phyloP scores from a whole-genome alignment of 2,329 filamentous ascomycete genomes.

The Aspergillaceae sp. region DNA sequence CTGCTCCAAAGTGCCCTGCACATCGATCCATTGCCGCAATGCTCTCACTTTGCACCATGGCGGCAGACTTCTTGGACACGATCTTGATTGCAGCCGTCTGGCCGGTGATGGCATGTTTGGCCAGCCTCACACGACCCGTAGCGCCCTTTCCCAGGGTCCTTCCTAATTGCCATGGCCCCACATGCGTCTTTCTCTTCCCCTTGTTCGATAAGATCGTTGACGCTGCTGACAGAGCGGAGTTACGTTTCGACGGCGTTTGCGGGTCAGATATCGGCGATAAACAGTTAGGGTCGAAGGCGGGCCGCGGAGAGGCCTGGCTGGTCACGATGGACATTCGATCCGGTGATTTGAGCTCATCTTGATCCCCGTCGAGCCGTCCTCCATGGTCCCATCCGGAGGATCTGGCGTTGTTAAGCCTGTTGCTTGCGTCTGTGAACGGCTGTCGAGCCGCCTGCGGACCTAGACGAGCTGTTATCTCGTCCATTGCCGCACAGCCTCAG shows the following conservation, averaged over 20 bases:
- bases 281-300: slow-evolving; percentile 42
- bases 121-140: slow-evolving; percentile 77
- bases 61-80: slow-evolving; percentile 72
- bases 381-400: slow-evolving; percentile 11
- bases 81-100: slow-evolving; percentile 92
- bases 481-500: slow-evolving; percentile 17
- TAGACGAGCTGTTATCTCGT: slow-evolving; percentile 6
- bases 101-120: slow-evolving; percentile 67
- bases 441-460: slow-evolving; percentile 17
- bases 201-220: slow-evolving; percentile 46
- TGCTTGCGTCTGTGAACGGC: slow-evolving; percentile 43
- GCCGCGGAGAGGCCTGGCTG: slow-evolving; percentile 17
- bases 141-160: slow-evolving; percentile 83
- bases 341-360: slow-evolving; percentile 13
- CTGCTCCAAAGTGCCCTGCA: slow-evolving; percentile 48
- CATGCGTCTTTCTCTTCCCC: slow-evolving; percentile 58
- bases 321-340: slow-evolving; percentile 21
- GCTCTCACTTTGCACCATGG: slow-evolving; percentile 75
- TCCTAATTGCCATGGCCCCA: slow-evolving; percentile 90
- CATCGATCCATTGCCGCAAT: slow-evolving; percentile 72
- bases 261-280: slow-evolving; percentile 45
- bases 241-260: slow-evolving; percentile 41
- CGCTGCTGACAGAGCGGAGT: slow-evolving; percentile 46
- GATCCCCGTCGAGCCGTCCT: slow-evolving; percentile 5
- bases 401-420: slow-evolving; percentile 37